Evolutionary conservation across 495 filamentous ascomycete genomes (phyloP).

Genomic region (Penicillium soppii): DNA sequence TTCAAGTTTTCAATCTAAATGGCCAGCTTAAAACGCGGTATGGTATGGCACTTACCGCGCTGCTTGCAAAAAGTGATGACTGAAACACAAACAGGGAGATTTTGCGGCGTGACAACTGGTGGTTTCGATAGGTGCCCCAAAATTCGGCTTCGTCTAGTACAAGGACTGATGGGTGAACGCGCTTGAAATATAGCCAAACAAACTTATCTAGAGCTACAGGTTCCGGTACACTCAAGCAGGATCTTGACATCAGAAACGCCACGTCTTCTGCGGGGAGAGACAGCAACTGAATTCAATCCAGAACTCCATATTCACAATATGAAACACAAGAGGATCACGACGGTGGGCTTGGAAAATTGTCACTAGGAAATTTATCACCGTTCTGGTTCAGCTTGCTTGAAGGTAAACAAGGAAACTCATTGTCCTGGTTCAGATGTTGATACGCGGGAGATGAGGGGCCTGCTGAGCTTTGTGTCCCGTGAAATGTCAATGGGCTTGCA

Average conservation of each 20-base stretch:
- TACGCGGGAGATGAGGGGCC: too few species aligned
- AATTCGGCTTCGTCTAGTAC: conserved; percentile 49
- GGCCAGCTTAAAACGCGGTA: too few species aligned
- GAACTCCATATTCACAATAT: conserved; percentile 35
- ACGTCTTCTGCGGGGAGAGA: conserved; percentile 43
- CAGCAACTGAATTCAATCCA: conserved; percentile 31
- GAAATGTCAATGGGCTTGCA: too few species aligned
- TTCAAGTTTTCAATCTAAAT: too few species aligned
- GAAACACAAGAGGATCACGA: not conserved
- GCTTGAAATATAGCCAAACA: conserved; percentile 46
- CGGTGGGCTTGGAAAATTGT: not conserved
- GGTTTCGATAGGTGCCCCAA: conserved; percentile 38
- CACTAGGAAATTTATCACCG: too few species aligned
- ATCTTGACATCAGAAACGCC: conserved; percentile 41
- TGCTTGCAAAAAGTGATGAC: conserved; percentile 47
- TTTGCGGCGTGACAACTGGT: conserved; percentile 11
- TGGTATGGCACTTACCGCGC: conserved; percentile 33
- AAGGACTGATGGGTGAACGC: conserved; percentile 47
- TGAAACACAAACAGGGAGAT: conserved; percentile 50
- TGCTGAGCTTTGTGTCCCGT: too few species aligned
- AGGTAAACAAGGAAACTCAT: too few species aligned
- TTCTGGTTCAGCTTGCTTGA: too few species aligned
- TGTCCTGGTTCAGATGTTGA: too few species aligned
- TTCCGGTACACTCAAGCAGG: conserved; percentile 42
- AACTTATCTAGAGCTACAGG: conserved; percentile 41